Base-by-base conservation (phyloP, 306 rosid species). In the Quercus cerris region DNA sequence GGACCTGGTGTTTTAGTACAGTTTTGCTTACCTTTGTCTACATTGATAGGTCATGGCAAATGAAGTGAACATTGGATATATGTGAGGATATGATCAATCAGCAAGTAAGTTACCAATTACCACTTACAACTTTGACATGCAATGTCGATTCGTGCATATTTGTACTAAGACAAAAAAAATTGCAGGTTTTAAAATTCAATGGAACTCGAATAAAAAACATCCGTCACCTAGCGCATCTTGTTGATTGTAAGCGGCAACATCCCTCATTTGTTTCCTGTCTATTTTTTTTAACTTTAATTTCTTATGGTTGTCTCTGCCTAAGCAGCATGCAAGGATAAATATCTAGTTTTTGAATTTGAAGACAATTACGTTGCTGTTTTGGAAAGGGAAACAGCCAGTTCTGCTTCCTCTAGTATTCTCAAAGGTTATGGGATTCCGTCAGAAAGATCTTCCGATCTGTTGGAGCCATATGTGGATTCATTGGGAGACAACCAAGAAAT, bases 51-150 rank as follows among this genome's bases (percentile, higher is more conserved):
- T 95, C 77, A 86, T 95, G 62, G 98, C 99, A 66, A 90, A 90
- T 75, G 96, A 95, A 78, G 94, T 84, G 77, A 95, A 95, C 85
- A 88, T 95, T 78, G 99, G 99, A 35, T 95, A 95, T 22, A 22
- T 22, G 23, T 19, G 99, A 95, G 82, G 96, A 91, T 85, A 90
- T 95, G 99, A 58, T 91, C 87, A 95, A 95, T 86, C 97, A 84
- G 82, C 99, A 95, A 97, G 98, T 85, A 91, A 84, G 91, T 86
- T 41, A 66, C 44, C 75, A 61, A 51, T 5, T 6, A 77, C 35
- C 56, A 46, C 58, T 31, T 55, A 15, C 54, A 35, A 55, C 56
- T 71, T 75, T 49, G 69, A 28, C 61, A 62, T 20, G 59, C 73
- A 54, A 51, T 68, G 30, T 62, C 55, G 14, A 14, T 58, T 66